Evolutionary conservation across 1,284 basidiomycete genomes (phyloP).

Genomic region (Apiotrichum sp.): DNA sequence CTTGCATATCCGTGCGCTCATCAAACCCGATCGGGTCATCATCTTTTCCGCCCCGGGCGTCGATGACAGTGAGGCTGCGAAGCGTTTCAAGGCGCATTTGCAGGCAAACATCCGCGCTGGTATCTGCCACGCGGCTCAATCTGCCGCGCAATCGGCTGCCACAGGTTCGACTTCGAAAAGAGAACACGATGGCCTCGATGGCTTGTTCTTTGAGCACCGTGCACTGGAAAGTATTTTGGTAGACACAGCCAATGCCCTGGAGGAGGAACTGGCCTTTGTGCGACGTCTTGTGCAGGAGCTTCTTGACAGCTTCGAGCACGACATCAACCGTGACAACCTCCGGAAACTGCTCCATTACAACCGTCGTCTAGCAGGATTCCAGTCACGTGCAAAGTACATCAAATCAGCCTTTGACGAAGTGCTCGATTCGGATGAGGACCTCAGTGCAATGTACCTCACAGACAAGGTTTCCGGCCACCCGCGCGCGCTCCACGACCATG

Average conservation of each 20-base stretch:
- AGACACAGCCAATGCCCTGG: slow-evolving; percentile 79
- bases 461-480: slow-evolving; percentile 61
- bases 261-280: slow-evolving; percentile 88
- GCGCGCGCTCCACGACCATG: slow-evolving; percentile 68
- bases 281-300: slow-evolving; percentile 75
- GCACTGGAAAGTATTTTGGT: slow-evolving; percentile 84
- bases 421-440: slow-evolving; percentile 84
- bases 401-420: slow-evolving; percentile 84
- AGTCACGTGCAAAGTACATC: slow-evolving; percentile 83
- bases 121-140: slow-evolving; percentile 14
- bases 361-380: slow-evolving; percentile 73
- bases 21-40: slow-evolving; percentile 87
- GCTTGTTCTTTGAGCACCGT: slow-evolving; percentile 78
- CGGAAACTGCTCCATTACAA: slow-evolving; percentile 85
- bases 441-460: slow-evolving; percentile 84
- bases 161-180: background rate
- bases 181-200: slow-evolving; percentile 4
- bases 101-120: slow-evolving; percentile 55
- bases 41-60: slow-evolving; percentile 87
- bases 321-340: slow-evolving; percentile 88
- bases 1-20: slow-evolving; percentile 85
- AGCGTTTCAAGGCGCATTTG: slow-evolving; percentile 79
- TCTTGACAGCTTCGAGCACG: slow-evolving; percentile 83
- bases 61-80: slow-evolving; percentile 74
- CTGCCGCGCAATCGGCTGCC: background rate